These are phyloP conservation scores for Kodamaea hsintzibuensis DNA, from an alignment of 805 yeast genomes.

Conservation along the genomic window DNA sequence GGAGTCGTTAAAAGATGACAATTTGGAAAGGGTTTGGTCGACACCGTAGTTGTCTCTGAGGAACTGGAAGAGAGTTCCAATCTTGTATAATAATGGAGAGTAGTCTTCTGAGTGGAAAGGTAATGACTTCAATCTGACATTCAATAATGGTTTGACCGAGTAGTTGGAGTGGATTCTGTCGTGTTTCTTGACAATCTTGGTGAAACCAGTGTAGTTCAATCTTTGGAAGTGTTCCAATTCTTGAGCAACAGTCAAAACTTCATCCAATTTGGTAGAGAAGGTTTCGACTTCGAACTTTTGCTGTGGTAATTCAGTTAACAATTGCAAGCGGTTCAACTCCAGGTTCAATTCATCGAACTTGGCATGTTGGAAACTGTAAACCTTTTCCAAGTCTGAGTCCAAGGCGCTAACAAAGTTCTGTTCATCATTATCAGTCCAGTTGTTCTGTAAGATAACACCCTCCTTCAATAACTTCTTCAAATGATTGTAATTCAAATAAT, in stretches of 20 bases:
- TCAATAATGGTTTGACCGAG: constrained; percentile 86
- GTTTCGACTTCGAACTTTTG: constrained; percentile 53
- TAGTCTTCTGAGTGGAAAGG: constrained; percentile 96
- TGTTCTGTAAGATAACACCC: constrained; percentile 48
- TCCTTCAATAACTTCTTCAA: constrained; percentile 72
- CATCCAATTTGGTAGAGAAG: constrained; percentile 73
- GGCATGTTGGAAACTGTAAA: constrained; percentile 66
- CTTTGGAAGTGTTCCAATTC: constrained; percentile 89
- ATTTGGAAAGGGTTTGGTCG: constrained; percentile 47
- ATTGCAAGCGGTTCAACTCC: constrained; percentile 64
- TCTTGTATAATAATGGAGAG: constrained; percentile 82
- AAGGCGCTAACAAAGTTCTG: constrained; percentile 63
- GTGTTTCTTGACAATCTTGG: constrained; percentile 93
- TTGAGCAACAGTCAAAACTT: constrained; percentile 69
- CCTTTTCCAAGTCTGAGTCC: constrained; percentile 74
- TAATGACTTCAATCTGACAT: constrained; percentile 80
- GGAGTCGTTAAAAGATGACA: constrained; percentile 48
- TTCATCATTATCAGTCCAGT: constrained; percentile 75
- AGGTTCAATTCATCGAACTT: constrained; percentile 70
- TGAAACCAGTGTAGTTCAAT: constrained; percentile 90
- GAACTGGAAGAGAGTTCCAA: constrained; percentile 77
- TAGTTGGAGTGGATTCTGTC: constrained; percentile 86
- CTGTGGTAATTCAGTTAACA: constrained; percentile 43
- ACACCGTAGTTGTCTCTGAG: constrained; percentile 70
- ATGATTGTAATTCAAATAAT: constrained; percentile 65